Conservation (phyloP, 805 yeast species). For the Candida andamanensis region DNA sequence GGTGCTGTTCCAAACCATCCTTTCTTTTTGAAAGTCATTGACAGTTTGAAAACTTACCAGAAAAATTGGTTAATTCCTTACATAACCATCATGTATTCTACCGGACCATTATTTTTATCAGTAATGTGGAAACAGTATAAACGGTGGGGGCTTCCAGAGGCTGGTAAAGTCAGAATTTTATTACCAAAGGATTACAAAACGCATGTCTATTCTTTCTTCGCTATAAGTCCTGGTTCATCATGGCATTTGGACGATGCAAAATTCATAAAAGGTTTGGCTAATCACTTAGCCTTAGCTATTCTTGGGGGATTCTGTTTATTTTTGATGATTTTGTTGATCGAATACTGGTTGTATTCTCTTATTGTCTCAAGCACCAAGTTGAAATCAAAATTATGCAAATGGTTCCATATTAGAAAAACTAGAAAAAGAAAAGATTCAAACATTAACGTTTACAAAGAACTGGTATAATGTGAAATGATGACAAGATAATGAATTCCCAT, state of each 20-base stretch:
- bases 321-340: slow-evolving; percentile 26
- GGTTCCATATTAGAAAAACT: slow-evolving; percentile 28
- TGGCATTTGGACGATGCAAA: slow-evolving; percentile 92
- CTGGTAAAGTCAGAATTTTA: slow-evolving; percentile 62
- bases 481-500: too few species aligned
- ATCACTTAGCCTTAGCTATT: slow-evolving; percentile 70
- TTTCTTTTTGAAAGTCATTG: slow-evolving; percentile 67
- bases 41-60: slow-evolving; percentile 54
- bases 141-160: slow-evolving; percentile 68
- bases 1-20: slow-evolving; percentile 86
- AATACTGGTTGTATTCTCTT: slow-evolving; percentile 36
- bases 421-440: slow-evolving; percentile 54
- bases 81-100: slow-evolving; percentile 86
- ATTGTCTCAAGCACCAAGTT: slow-evolving; percentile 10
- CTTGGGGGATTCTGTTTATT: slow-evolving; percentile 64
- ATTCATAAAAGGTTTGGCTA: slow-evolving; percentile 65
- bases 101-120: slow-evolving; percentile 85
- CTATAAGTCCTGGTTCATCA: slow-evolving; percentile 76
- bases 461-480: slow-evolving; percentile 5
- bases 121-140: slow-evolving; percentile 85
- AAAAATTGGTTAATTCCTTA: slow-evolving; percentile 80
- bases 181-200: slow-evolving; percentile 70
- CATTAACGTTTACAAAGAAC: slow-evolving; percentile 27
- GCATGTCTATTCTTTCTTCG: slow-evolving; percentile 58
- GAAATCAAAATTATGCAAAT: slow-evolving; percentile 2